Evolutionary conservation across 208 protist genomes (phyloP).

Genomic region (Acanthamoeba lenticulata): DNA sequence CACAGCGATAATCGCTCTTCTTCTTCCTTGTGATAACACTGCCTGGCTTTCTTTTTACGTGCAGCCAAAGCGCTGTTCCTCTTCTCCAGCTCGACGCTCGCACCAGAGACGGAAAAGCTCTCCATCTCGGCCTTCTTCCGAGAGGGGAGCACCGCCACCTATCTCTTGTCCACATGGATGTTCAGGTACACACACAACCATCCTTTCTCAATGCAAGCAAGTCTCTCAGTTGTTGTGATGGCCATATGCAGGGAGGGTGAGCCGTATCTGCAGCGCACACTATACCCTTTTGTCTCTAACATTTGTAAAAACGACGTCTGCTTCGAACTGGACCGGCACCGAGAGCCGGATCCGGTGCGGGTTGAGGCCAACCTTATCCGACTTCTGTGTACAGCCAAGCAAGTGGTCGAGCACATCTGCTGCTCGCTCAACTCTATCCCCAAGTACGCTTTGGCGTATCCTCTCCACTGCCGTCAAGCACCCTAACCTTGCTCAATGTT

Average conservation of each 20-base stretch:
- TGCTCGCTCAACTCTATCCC: conserved; percentile 29
- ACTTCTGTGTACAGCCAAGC: conserved; percentile 29
- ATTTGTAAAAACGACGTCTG: conserved; percentile 44
- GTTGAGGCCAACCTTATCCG: conserved; percentile 11
- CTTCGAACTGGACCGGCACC: conserved; percentile 17
- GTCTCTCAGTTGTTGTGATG: too few species aligned
- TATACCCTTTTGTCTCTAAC: conserved; percentile 36
- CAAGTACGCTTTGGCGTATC: not conserved
- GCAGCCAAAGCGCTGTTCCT: conserved; percentile 13
- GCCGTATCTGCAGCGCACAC: conserved; percentile 25
- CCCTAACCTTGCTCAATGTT: not conserved
- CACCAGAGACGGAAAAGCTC: conserved; percentile 12
- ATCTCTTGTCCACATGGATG: not conserved
- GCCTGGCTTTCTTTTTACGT: not conserved
- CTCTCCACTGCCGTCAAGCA: not conserved
- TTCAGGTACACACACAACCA: too few species aligned
- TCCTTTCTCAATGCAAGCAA: too few species aligned
- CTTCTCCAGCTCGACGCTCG: not conserved
- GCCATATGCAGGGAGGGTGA: conserved; percentile 33
- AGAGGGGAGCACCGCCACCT: not conserved
- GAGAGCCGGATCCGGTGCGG: not conserved
- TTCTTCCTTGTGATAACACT: not conserved
- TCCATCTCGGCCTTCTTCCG: conserved; percentile 27
- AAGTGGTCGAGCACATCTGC: conserved; percentile 40
- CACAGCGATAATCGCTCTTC: not conserved